phyloP scores from a whole-genome alignment of 2,329 filamentous ascomycete species.

The Ophiostoma angusticollis region DNA sequence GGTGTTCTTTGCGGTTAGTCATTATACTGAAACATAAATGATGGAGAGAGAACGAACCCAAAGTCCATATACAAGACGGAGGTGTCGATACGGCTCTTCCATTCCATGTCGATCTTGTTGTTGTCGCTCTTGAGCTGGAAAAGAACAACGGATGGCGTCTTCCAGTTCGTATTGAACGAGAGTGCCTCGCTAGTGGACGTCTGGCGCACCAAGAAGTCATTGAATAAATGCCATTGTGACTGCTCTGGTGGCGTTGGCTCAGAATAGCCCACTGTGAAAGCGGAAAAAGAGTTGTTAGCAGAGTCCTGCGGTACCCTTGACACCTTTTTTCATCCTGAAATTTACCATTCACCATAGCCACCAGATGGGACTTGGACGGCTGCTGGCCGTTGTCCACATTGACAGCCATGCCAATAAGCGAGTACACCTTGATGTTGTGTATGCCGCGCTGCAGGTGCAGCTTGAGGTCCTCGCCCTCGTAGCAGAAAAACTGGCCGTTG shows the following conservation, averaged over 20 bases:
- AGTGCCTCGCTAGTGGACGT: conserved; percentile 65
- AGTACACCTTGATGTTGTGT: conserved; percentile 77
- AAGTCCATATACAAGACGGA: conserved; percentile 67
- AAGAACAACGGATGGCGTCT: conserved; percentile 73
- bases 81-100: conserved; percentile 76
- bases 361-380: conserved; percentile 70
- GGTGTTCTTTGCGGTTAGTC: conserved; percentile 8
- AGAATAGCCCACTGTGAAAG: conserved; percentile 47
- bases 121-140: conserved; percentile 75
- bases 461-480: conserved; percentile 80
- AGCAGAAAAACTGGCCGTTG: conserved; percentile 78
- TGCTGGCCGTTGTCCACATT: conserved; percentile 79
- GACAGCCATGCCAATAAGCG: conserved; percentile 76
- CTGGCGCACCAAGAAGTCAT: conserved; percentile 85
- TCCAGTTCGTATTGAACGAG: conserved; percentile 84
- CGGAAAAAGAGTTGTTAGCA: too few relatives aligned
- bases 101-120: conserved; percentile 71
- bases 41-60: conserved; percentile 27
- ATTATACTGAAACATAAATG: conserved; percentile 11
- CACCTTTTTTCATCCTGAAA: too few relatives aligned
- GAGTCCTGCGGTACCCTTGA: too few relatives aligned
- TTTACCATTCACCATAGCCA: conserved; percentile 77
- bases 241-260: conserved; percentile 44
- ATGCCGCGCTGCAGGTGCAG: conserved; percentile 66
- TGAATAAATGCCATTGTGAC: conserved; percentile 89